phyloP scores from a whole-genome alignment of 441 rosid species.

The Croton setiger region DNA sequence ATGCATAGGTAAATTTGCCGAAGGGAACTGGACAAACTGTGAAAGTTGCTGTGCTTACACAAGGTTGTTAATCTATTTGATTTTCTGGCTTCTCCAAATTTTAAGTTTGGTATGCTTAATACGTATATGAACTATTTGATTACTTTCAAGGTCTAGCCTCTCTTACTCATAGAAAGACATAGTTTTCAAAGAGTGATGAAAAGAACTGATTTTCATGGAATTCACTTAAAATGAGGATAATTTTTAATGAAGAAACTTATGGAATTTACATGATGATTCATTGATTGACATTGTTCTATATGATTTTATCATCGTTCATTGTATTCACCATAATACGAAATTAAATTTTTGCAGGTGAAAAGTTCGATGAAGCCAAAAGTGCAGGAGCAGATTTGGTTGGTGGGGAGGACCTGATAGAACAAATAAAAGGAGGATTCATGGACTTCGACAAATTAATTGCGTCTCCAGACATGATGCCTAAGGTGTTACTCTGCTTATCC shows the following conservation, averaged over 20 bases:
- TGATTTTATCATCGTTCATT: neutral
- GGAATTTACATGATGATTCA: neutral
- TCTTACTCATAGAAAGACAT: neutral
- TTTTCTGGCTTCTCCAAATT: neutral
- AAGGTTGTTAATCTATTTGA: constrained; percentile 47
- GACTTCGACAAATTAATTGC: constrained; percentile 98
- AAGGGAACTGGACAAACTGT: constrained; percentile 95
- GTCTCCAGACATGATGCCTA: constrained; percentile 98
- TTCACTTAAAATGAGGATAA: neutral
- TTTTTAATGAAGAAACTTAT: neutral
- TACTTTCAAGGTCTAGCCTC: neutral
- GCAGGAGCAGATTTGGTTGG: constrained; percentile 99
- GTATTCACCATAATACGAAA: constrained; percentile 1
- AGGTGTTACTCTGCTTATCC: constrained; percentile 52
- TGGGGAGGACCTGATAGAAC: constrained; percentile 89
- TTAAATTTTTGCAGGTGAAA: constrained; percentile 66
- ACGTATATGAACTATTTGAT: neutral
- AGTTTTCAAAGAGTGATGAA: neutral
- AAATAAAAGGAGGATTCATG: constrained; percentile 93
- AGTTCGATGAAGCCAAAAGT: constrained; percentile 94
- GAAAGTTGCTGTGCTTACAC: constrained; percentile 94
- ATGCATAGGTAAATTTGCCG: constrained; percentile 80
- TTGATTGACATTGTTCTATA: neutral
- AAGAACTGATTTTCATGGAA: neutral
- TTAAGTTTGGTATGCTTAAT: neutral